Base-by-base conservation (phyloP, 1,284 basidiomycete genomes). In the Omphalotus olearius region DNA sequence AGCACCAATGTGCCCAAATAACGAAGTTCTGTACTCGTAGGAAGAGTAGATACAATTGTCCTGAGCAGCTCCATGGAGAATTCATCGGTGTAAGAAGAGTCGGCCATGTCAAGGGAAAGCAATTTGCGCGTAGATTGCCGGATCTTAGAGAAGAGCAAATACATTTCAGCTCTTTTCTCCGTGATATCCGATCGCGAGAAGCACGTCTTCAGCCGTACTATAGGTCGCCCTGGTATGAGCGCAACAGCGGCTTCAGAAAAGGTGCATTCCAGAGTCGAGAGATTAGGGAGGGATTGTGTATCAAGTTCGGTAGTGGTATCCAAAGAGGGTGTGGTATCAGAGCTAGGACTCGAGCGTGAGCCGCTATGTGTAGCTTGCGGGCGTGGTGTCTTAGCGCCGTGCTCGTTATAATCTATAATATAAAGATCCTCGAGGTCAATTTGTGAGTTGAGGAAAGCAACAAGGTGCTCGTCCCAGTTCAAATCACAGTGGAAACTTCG, bases 121-220 rank as follows among this genome's bases (percentile, higher is more conserved):
- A 45, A n/a, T 11, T 30, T 30, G 7, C 59, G 61, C 6, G 73
- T 72, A 5, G 80, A 74, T 13, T 64, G 65, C 38, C 60, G 66
- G 41, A 83, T 60, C 46, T 71, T 73, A 4, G 69, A 66, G 47
- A 82, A 65, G 20, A 85, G 66, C 2, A 69, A 53, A 0, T 60
- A 57, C 64, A 83, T 66, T 60, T 85, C 83, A 2, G 66, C 66
- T 23, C 70, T 69, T 64, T 83, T 83, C 36, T 74, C 77, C 6
- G 57, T 59, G 2, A 66, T 50, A 49, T 69, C 69, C n/a, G 76
- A 69, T 49, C 69, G 69, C 18, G 83, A 83, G 62, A 85, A 80
- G 58, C 82, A 85, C n/a, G 83, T 83, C 63, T 85, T 85, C 54
- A 85, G 70, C 49, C 75, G 76, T 1, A 73, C 71, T 40, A 85